Evolutionary conservation across 805 yeast genomes (phyloP).

Genomic region (Candida maesae): DNA sequence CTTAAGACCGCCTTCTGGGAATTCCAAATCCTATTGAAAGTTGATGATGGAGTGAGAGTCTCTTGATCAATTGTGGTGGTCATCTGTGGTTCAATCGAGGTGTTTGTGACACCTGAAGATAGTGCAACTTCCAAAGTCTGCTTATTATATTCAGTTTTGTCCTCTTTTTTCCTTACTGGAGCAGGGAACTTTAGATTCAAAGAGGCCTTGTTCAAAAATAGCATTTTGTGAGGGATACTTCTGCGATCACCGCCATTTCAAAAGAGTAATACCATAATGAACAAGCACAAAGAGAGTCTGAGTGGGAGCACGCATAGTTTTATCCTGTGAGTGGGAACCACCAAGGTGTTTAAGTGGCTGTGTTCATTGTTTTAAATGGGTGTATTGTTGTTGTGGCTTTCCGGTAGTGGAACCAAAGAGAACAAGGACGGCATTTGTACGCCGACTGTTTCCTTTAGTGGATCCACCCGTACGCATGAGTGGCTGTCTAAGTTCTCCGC

Average conservation of each 20-base stretch:
- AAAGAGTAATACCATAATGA: no score
- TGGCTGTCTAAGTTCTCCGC: no score
- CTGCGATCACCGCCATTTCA: no score
- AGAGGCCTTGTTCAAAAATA: conserved; percentile 4
- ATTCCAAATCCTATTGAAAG: conserved; percentile 22
- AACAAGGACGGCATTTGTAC: conserved; percentile 6
- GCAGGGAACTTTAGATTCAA: conserved; percentile 8
- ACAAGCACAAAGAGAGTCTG: no score
- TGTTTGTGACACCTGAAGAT: neutral
- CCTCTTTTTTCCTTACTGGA: conserved; percentile 3
- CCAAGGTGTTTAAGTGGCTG: neutral
- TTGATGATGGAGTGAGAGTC: conserved; percentile 5
- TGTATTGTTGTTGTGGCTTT: conserved; percentile 1
- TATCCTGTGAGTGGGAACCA: no score
- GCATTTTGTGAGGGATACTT: conserved; percentile 2
- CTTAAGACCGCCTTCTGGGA: conserved; percentile 52
- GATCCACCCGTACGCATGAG: neutral
- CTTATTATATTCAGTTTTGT: conserved; percentile 1
- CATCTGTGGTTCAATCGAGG: neutral
- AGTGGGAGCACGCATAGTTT: no score
- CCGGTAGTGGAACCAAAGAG: conserved; percentile 2
- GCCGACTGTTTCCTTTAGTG: conserved; percentile 17
- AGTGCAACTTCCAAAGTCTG: conserved; percentile 7
- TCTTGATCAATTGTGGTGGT: conserved; percentile 1
- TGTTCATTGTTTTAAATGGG: no score